These are phyloP conservation scores for Zarea fungicola DNA, from an alignment of 2,329 filamentous ascomycete species.

Conservation along the genomic window DNA sequence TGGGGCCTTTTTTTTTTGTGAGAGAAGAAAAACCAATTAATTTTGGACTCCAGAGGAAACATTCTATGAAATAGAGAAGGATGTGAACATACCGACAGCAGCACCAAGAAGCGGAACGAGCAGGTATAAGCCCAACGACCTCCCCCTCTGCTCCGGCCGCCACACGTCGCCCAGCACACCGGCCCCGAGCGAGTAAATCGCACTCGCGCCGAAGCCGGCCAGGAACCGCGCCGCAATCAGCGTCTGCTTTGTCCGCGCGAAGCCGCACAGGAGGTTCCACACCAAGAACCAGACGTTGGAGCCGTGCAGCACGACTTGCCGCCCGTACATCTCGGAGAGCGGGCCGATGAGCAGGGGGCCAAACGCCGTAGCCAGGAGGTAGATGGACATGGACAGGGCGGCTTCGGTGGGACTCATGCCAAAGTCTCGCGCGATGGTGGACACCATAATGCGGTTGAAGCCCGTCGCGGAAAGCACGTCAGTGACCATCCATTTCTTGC, in stretches of 20 bases:
- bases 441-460: slow-evolving; percentile 47
- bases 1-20: slow-evolving; percentile 23
- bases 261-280: slow-evolving; percentile 43
- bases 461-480: slow-evolving; percentile 43
- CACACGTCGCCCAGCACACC: slow-evolving; percentile 44
- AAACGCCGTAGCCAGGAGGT: slow-evolving; percentile 37
- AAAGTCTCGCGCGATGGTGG: slow-evolving; percentile 45
- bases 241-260: slow-evolving; percentile 31
- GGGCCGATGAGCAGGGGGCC: slow-evolving; percentile 40
- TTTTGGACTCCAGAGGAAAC: not conserved
- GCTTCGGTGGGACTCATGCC: slow-evolving; percentile 43
- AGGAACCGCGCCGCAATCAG: slow-evolving; percentile 42
- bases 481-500: slow-evolving; percentile 45
- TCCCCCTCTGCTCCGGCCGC: slow-evolving; percentile 39
- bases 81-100: slow-evolving; percentile 27
- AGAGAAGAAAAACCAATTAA: not conserved
- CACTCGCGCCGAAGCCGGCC: slow-evolving; percentile 42
- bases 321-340: slow-evolving; percentile 44
- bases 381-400: slow-evolving; percentile 42
- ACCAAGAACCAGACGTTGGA: slow-evolving; percentile 45
- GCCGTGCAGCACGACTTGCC: slow-evolving; percentile 34
- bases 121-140: slow-evolving; percentile 32
- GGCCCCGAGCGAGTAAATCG: slow-evolving; percentile 40
- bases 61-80: not conserved
- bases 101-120: slow-evolving; percentile 36